Percentiles rank a stretch among this genome's conserved stretches.
These are phyloP conservation scores for Sarcomyxa edulis DNA, from an alignment of 768 basidiomycete genomes.

Conservation along the genomic window DNA sequence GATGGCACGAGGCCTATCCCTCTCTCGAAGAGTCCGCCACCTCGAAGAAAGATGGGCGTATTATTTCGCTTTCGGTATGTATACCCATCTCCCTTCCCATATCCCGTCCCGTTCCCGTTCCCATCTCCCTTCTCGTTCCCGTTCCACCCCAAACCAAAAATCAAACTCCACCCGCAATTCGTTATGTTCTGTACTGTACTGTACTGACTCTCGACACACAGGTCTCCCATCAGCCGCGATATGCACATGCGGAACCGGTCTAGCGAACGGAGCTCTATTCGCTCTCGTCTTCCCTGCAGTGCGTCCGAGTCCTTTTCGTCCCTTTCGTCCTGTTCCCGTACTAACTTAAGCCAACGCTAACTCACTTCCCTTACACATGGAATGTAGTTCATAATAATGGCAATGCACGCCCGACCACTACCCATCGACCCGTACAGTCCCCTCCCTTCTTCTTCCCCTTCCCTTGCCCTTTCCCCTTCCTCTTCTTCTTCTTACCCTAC, in stretches of 20 bases:
- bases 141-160: no score
- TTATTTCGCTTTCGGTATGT: constrained; percentile 74
- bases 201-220: constrained; percentile 20
- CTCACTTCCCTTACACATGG: no score
- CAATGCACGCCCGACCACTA: constrained; percentile 69
- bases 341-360: no score
- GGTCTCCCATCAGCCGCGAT: constrained; percentile 68
- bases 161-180: no score
- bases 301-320: constrained; percentile 19
- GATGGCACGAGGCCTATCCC: constrained; percentile 68
- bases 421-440: constrained; percentile 77
- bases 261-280: constrained; percentile 80
- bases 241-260: constrained; percentile 67
- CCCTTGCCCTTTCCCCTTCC: constrained; percentile 6
- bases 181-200: background rate
- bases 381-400: constrained; percentile 86
- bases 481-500: no score
- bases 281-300: constrained; percentile 80
- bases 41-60: constrained; percentile 90
- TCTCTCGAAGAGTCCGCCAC: constrained; percentile 63
- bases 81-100: constrained; percentile 1
- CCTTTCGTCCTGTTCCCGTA: constrained; percentile 5
- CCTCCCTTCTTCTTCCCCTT: no score
- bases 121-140: no score
- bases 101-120: no score